A percentile compares a stretch with the other conserved stretches of the same genome.
Evolutionary conservation across 1,284 basidiomycete genomes (phyloP).

Genomic region (Hemileia vastatrix): DNA sequence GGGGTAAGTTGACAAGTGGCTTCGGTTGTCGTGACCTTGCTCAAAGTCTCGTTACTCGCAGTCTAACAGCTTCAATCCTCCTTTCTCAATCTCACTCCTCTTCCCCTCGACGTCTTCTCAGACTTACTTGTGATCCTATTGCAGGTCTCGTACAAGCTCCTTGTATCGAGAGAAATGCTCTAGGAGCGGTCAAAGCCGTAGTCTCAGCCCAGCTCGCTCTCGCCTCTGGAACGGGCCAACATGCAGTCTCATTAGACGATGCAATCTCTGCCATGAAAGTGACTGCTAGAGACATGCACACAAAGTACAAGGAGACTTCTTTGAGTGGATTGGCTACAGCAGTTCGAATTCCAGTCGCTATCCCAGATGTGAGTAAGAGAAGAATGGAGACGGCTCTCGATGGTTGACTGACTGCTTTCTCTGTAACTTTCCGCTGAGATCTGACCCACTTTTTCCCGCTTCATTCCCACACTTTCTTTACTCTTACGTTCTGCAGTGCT

Average conservation of each 20-base stretch:
- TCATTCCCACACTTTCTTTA: too few species aligned
- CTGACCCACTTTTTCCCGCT: too few species aligned
- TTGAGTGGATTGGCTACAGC: constrained; percentile 35
- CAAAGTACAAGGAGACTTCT: constrained; percentile 38
- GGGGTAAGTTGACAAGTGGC: too few species aligned
- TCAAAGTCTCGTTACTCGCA: too few species aligned
- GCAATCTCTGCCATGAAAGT: constrained; percentile 39
- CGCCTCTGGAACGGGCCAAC: constrained; percentile 30
- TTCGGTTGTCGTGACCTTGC: too few species aligned
- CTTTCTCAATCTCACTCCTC: background rate
- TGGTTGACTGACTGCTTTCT: too few species aligned
- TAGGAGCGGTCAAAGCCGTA: constrained; percentile 41
- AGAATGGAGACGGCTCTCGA: background rate
- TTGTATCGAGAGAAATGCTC: constrained; percentile 39
- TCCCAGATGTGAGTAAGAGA: constrained; percentile 28
- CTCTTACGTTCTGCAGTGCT: too few species aligned
- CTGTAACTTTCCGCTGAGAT: too few species aligned
- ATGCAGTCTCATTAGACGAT: constrained; percentile 37
- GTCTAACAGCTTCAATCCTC: too few species aligned
- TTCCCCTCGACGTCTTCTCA: background rate
- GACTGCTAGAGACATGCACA: constrained; percentile 39
- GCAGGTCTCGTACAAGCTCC: constrained; percentile 37
- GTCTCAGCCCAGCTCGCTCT: constrained; percentile 38
- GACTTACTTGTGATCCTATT: constrained; percentile 21
- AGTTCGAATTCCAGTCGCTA: constrained; percentile 37